phyloP scores from a whole-genome alignment of 768 basidiomycete species.

The Podaxis sp. region DNA sequence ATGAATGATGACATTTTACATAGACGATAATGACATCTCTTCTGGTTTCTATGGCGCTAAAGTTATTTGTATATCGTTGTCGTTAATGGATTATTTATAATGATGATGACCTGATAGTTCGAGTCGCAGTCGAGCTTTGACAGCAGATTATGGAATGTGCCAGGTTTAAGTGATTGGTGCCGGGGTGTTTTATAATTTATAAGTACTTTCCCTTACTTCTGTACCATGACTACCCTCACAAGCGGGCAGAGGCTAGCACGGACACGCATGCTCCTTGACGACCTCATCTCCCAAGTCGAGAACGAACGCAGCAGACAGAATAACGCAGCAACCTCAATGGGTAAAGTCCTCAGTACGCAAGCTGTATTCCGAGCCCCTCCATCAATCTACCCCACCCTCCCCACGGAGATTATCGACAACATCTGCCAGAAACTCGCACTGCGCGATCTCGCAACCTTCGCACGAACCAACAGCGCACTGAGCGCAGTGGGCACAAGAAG shows the following conservation, averaged over 20 bases:
- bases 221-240: conserved; percentile 7
- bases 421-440: conserved; percentile 23
- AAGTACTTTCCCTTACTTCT: neutral
- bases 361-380: neutral
- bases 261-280: conserved; percentile 14
- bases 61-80: conserved; percentile 1
- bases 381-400: conserved; percentile 18
- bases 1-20: conserved; percentile 17
- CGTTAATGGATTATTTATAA: conserved; percentile 3
- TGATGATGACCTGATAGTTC: neutral
- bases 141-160: no score
- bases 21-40: neutral
- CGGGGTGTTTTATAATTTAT: no score
- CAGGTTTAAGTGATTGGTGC: no score
- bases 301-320: conserved; percentile 5
- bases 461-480: conserved; percentile 24
- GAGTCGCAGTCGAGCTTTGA: no score
- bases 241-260: conserved; percentile 2
- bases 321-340: neutral
- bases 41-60: neutral
- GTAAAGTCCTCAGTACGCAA: neutral
- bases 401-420: conserved; percentile 29
- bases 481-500: conserved; percentile 24
- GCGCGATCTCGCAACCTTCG: conserved; percentile 21
- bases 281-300: conserved; percentile 15